A percentile compares a stretch with the other conserved stretches of the same genome.
Conservation (phyloP, 148 eudicot genomes). For the Fagopyrum esculentum region DNA sequence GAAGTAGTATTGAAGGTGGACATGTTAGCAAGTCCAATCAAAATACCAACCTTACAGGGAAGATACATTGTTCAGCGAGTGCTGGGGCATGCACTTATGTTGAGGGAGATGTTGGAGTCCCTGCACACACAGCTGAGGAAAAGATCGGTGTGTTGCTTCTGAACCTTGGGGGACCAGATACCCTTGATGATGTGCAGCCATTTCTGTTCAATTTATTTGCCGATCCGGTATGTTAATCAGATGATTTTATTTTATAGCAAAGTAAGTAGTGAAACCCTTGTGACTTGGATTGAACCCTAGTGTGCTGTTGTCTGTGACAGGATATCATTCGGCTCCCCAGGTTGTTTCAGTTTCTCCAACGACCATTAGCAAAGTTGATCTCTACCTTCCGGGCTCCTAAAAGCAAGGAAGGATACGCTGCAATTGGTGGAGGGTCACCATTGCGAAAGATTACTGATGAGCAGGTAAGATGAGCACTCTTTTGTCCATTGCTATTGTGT, state of each 20-base stretch:
- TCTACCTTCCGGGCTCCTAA: constrained; percentile 84
- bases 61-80: constrained; percentile 27
- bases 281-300: not conserved
- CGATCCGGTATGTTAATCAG: constrained; percentile 64
- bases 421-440: constrained; percentile 98
- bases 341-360: constrained; percentile 77
- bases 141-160: constrained; percentile 86
- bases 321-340: constrained; percentile 94
- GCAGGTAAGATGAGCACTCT: constrained; percentile 41
- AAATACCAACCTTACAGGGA: constrained; percentile 28
- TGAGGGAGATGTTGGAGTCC: constrained; percentile 32
- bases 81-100: constrained; percentile 35
- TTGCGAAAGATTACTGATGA: constrained; percentile 87
- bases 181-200: constrained; percentile 90
- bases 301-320: constrained; percentile 30
- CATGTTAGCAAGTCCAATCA: constrained; percentile 21
- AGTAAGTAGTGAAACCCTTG: constrained; percentile 6
- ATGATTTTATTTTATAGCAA: not conserved
- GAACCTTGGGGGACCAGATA: constrained; percentile 96
- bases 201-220: constrained; percentile 93
- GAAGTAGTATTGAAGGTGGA: constrained; percentile 18
- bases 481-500: not conserved
- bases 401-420: constrained; percentile 95
- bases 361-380: constrained; percentile 81
- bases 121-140: constrained; percentile 55